Base-by-base conservation (phyloP, 2,329 filamentous ascomycete species). In the Aciculosporium take region DNA sequence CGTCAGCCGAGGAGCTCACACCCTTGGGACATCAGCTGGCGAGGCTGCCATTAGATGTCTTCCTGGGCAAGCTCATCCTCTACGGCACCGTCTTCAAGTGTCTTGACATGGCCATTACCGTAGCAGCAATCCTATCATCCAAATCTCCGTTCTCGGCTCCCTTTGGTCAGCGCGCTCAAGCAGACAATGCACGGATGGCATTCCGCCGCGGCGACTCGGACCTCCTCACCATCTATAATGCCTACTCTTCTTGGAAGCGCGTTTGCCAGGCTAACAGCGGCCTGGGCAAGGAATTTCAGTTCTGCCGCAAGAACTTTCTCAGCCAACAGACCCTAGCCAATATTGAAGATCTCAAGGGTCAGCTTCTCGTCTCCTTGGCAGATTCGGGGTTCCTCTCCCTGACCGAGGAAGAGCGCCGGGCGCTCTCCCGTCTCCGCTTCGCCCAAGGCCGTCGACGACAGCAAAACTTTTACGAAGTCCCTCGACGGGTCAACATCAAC, bases 271-370 rank as follows among this genome's bases (percentile, higher is more conserved):
- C 78, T 0, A 72, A 78, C 23, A 66, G 61, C 1, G 64, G 59
- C 7, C 71, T 73, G 7, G 70, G 74, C 36, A 85, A 82, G 37
- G 89, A 96, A 53, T 84, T 81, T 53, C 76, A 87, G 49, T 98
- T 93, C 61, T 98, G 91, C 64, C 80, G 82, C 52, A 95, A 94
- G 65, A 94, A 94, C 60, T 95, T 88, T 55, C 73, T 98, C 40
- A 89, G 81, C 46, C 73, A 81, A n/a, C 87, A 93, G 57, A 91
- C 85, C 3, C 71, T 98, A 4, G 71, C 78, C 36, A 94, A 91
- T 48, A 94, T 98, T 48, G 91, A 98, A 58, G 91, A 98, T 51
- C 72, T 96, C 40, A 98, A 96, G 61, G 83, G 84, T 6, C 91
- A 98, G 54, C 74, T 98, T 0, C 69, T 95, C 1, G 79, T 84